Conservation (phyloP, 768 basidiomycete genomes). For the Zangia roseola region DNA sequence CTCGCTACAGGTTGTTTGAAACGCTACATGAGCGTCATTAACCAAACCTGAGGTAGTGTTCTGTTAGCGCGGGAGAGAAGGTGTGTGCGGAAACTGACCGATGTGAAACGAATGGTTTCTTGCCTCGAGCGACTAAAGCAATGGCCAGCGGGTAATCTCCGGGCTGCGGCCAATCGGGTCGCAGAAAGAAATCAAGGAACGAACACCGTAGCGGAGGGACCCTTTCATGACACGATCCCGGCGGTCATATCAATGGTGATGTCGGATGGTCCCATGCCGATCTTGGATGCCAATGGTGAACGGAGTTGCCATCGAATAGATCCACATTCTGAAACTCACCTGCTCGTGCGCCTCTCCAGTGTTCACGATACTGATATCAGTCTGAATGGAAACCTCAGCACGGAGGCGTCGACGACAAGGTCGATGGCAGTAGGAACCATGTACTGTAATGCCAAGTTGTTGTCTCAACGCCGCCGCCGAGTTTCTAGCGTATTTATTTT, state of each 20-base stretch:
- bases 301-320: not conserved
- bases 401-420: constrained; percentile 88
- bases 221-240: constrained; percentile 72
- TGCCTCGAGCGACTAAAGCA: constrained; percentile 76
- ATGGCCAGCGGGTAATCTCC: constrained; percentile 87
- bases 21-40: constrained; percentile 73
- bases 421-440: constrained; percentile 75
- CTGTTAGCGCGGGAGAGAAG: not conserved
- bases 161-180: constrained; percentile 42
- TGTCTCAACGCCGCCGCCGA: constrained; percentile 67
- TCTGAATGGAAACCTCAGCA: constrained; percentile 90
- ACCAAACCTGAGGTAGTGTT: constrained; percentile 57
- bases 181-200: constrained; percentile 21
- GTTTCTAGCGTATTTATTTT: constrained; percentile 67
- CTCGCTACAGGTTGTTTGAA: constrained; percentile 75
- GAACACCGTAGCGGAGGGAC: constrained; percentile 87
- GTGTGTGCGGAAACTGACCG: constrained; percentile 43
- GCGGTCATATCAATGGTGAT: constrained; percentile 70
- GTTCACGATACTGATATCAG: constrained; percentile 72
- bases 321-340: constrained; percentile 33
- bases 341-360: constrained; percentile 75
- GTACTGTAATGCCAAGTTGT: constrained; percentile 63
- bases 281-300: constrained; percentile 39
- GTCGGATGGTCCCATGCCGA: constrained; percentile 84
- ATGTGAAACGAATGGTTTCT: constrained; percentile 87